phyloP scores from a whole-genome alignment of 352 stramenopile genomes.

The Globisporangium apiculatum region DNA sequence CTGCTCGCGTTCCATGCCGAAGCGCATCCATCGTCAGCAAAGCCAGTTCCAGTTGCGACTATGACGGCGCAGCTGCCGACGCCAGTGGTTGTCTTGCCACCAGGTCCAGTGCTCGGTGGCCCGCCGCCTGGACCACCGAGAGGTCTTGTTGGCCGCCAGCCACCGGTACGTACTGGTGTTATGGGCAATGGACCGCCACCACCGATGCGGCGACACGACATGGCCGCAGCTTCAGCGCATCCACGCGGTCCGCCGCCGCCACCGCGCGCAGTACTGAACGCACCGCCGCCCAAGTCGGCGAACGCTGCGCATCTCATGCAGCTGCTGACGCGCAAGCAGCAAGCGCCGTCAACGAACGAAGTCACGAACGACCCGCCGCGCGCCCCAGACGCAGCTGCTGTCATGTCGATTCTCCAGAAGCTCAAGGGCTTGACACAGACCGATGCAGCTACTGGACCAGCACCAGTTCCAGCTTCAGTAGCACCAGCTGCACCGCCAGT shows the following conservation, averaged over 20 bases:
- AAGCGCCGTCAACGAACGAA: conserved; percentile 17
- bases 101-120: conserved; percentile 4
- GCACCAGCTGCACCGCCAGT: conserved; percentile 11
- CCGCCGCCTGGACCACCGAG: conserved; percentile 4
- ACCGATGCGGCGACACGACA: conserved; percentile 7
- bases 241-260: neutral
- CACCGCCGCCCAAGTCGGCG: conserved; percentile 34
- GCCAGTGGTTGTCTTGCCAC: conserved; percentile 1
- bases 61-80: neutral
- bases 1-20: conserved; percentile 58
- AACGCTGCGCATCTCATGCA: conserved; percentile 82
- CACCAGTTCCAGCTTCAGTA: neutral
- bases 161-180: too few species aligned
- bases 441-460: conserved; percentile 6
- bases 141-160: neutral
- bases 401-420: conserved; percentile 85
- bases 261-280: too few species aligned
- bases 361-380: conserved; percentile 55
- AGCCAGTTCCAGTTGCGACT: conserved; percentile 1
- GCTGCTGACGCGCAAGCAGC: conserved; percentile 69
- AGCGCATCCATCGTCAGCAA: conserved; percentile 6
- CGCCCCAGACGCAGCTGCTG: conserved; percentile 52
- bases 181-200: neutral
- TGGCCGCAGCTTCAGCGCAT: neutral
- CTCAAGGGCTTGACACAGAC: conserved; percentile 50